Conservation (phyloP, 2,329 filamentous ascomycete genomes). For the Emergomyces pasteurianus region DNA sequence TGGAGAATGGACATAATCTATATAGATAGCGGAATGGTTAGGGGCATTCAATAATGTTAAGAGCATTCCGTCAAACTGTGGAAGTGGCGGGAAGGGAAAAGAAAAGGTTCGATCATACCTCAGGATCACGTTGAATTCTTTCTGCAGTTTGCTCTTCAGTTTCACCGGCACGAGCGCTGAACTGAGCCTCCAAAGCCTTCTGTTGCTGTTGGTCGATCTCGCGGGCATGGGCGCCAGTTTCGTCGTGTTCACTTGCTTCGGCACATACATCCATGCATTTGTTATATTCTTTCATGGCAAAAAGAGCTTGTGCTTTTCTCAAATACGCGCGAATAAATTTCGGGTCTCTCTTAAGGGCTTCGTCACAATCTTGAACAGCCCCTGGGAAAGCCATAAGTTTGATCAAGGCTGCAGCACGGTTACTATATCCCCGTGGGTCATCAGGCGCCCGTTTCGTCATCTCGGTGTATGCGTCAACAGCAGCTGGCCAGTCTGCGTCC, state of each 20-base stretch:
- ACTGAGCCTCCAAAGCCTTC: conserved; percentile 86
- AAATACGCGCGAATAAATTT: conserved; percentile 94
- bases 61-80: not conserved
- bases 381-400: conserved; percentile 94
- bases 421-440: conserved; percentile 89
- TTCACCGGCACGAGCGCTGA: conserved; percentile 81
- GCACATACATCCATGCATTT: conserved; percentile 83
- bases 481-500: conserved; percentile 86
- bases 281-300: conserved; percentile 97
- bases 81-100: too few species aligned
- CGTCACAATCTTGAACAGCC: conserved; percentile 83
- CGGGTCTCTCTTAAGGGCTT: conserved; percentile 79
- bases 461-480: conserved; percentile 86
- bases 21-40: conserved; percentile 18
- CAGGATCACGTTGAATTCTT: conserved; percentile 78
- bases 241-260: conserved; percentile 67
- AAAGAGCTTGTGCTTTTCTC: conserved; percentile 88
- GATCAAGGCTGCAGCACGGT: conserved; percentile 91
- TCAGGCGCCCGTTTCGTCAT: conserved; percentile 94
- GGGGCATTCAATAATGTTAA: not conserved
- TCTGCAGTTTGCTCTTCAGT: conserved; percentile 92
- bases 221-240: conserved; percentile 64
- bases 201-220: conserved; percentile 93
- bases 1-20: conserved; percentile 80
- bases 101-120: conserved; percentile 45